phyloP scores from a whole-genome alignment of 2,329 filamentous ascomycete genomes.

The Aureobasidium sp. region DNA sequence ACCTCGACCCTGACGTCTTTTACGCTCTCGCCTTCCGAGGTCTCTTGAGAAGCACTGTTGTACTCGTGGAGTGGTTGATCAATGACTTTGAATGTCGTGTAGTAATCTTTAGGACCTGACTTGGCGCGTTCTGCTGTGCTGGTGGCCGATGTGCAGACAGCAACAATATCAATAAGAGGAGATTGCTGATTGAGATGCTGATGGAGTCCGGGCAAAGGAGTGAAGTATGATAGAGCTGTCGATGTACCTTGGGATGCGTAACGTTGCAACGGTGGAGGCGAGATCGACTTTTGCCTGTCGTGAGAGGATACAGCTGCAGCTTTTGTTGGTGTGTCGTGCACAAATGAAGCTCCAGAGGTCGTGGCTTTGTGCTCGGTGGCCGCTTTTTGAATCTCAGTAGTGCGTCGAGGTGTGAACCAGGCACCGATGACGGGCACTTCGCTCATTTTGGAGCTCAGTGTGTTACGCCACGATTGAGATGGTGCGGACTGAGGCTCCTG shows the following conservation, averaged over 20 bases:
- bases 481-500: slow-evolving; percentile 5
- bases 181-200: slow-evolving; percentile 35
- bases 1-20: slow-evolving; percentile 31
- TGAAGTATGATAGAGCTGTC: slow-evolving; percentile 41
- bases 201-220: slow-evolving; percentile 34
- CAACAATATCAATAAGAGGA: slow-evolving; percentile 37
- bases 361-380: neutral
- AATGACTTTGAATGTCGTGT: slow-evolving; percentile 35
- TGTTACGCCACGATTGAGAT: slow-evolving; percentile 19
- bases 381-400: slow-evolving; percentile 9
- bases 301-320: neutral
- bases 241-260: slow-evolving; percentile 27
- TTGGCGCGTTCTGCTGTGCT: slow-evolving; percentile 32
- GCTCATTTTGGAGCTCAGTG: slow-evolving; percentile 25
- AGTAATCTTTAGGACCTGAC: slow-evolving; percentile 38
- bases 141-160: slow-evolving; percentile 33
- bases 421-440: slow-evolving; percentile 30
- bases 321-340: slow-evolving; percentile 1
- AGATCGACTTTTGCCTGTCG: slow-evolving; percentile 4
- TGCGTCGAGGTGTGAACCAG: slow-evolving; percentile 30
- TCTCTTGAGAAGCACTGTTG: neutral
- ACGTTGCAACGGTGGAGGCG: slow-evolving; percentile 10
- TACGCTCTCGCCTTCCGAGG: neutral
- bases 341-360: neutral
- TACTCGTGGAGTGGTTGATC: slow-evolving; percentile 27